Base-by-base conservation (phyloP, 2,329 filamentous ascomycete genomes). In the Trichoderma aggressivum region DNA sequence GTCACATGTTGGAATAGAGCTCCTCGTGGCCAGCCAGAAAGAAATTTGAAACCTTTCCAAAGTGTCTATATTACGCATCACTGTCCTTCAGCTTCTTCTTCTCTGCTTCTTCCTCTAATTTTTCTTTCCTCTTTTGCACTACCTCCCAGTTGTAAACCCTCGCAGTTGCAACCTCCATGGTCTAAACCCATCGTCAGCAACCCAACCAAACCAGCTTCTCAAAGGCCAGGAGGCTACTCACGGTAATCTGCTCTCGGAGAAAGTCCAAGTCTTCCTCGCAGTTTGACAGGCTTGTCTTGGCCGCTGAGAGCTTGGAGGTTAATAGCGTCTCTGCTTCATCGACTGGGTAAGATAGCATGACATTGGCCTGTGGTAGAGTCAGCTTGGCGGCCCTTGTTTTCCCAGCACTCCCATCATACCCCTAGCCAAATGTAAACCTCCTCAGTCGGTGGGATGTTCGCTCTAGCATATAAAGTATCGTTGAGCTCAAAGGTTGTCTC, bases 71-170 rank as follows among this genome's bases (percentile, higher is more conserved):
- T 59, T 70, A 73, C 65, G 64, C 66, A 63, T 80, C 79, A 36
- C 79, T 78, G 39, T 81, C 82, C 73, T 84, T 83, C 58, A 77
- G 78, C 61, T 81, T 81, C 72, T 81, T 79, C 62, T 80, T 78
- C 56, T 79, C 80, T 71, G 82, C 81, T 65, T 84, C 89, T 73
- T 89, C 88, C 50, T 91, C 90, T 4, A 83, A 86, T 81, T 94
- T 96, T 73, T 97, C 94, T 85, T 97, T 98, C 76, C 96, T 87
- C 83, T 97, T 93, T 85, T 97, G 93, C 56, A 95, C 93, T 5
- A 99, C 94, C 78, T 99, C 96, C 95, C 96, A 98, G 82, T 99
- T 99, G 82, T 99, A 98, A n/a, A 99, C 94, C 74, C 96, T 88
- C 26, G 96, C 96, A 53, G 95, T 94, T 5, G 96, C 96, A 39